Conservation (phyloP, 1,284 basidiomycete genomes). For the Puccinia horiana region DNA sequence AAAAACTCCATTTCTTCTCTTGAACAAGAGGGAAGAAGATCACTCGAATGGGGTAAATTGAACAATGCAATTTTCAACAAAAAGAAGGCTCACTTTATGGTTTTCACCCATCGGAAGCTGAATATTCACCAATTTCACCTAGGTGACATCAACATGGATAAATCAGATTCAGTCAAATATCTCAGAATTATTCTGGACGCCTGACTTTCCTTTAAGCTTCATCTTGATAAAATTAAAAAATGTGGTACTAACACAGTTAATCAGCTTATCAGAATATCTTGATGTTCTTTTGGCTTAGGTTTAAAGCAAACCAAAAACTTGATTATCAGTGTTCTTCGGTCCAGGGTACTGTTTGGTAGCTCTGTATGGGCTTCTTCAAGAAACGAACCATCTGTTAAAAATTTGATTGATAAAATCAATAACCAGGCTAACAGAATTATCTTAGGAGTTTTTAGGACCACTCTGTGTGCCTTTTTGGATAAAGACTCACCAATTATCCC, state of each 20-base stretch:
- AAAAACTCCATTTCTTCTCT: background rate
- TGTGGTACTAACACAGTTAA: background rate
- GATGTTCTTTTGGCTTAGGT: background rate
- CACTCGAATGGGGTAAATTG: background rate
- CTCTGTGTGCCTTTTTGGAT: background rate
- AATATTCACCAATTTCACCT: background rate
- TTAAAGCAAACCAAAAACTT: background rate
- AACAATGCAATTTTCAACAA: constrained; percentile 10
- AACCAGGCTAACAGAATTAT: background rate
- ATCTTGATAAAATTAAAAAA: background rate
- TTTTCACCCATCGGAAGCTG: background rate
- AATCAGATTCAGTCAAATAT: background rate
- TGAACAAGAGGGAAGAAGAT: background rate
- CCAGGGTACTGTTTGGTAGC: background rate
- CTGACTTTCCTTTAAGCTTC: background rate
- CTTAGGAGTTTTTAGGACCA: background rate
- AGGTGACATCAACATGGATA: background rate
- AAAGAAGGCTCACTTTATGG: constrained; percentile 10
- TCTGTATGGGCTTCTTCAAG: background rate
- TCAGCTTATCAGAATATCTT: background rate
- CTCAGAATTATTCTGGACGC: background rate
- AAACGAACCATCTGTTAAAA: background rate
- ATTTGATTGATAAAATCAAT: background rate
- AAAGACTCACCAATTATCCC: background rate
- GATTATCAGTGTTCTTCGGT: background rate